phyloP scores from a whole-genome alignment of 2,329 filamentous ascomycete genomes.

The Calycina herbarum region DNA sequence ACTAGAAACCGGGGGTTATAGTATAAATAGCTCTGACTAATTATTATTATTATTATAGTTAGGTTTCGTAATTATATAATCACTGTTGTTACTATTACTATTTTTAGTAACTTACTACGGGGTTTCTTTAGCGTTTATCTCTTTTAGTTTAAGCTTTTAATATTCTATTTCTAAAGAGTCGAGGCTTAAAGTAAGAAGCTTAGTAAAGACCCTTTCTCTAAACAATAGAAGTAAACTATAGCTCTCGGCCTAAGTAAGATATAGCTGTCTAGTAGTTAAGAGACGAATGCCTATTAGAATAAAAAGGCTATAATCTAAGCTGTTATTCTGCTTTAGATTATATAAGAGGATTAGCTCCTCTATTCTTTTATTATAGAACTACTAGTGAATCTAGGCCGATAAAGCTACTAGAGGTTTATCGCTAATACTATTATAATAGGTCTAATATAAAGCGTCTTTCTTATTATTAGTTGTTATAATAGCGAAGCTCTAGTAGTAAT shows the following conservation, averaged over 20 bases:
- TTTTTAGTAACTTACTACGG: background rate
- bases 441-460: conserved; percentile 13
- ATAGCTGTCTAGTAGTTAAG: conserved; percentile 11
- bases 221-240: conserved; percentile 18
- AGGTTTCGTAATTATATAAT: background rate
- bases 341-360: background rate
- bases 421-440: conserved; percentile 21
- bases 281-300: background rate
- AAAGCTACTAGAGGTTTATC: conserved; percentile 8
- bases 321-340: background rate
- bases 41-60: too few relatives aligned
- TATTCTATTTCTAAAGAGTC: background rate
- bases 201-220: conserved; percentile 19
- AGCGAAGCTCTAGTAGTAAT: conserved; percentile 20
- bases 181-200: background rate
- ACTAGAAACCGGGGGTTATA: background rate
- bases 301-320: background rate
- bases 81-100: background rate
- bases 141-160: background rate
- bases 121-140: background rate
- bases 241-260: conserved; percentile 18
- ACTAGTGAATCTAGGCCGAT: conserved; percentile 12
- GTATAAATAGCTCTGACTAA: too few relatives aligned
- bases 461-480: conserved; percentile 17
- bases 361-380: conserved; percentile 2